A percentile compares a stretch with the other conserved stretches of the same genome.
Conservation (phyloP, 495 filamentous ascomycete species). For the Annulohypoxylon maeteangense region DNA sequence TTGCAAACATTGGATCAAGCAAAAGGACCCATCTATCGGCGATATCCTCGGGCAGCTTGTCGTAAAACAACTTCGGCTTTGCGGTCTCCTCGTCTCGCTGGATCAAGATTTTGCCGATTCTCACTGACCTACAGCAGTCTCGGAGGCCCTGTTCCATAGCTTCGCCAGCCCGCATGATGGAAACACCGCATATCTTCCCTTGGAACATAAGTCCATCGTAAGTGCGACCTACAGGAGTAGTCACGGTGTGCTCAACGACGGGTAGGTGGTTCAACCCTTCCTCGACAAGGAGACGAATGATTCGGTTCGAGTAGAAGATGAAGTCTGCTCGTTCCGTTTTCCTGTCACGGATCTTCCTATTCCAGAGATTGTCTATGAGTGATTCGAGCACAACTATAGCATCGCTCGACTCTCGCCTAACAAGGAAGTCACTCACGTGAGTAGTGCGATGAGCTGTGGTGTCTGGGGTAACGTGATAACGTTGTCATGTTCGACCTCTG, state of each 20-base stretch:
- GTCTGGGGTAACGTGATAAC: conserved; percentile 92
- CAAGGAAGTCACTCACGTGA: conserved; percentile 78
- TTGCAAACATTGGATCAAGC: conserved; percentile 99
- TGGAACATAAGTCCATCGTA: conserved; percentile 95
- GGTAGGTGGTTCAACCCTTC: conserved; percentile 97
- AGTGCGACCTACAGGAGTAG: conserved; percentile 87
- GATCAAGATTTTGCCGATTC: conserved; percentile 98
- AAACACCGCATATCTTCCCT: conserved; percentile 97
- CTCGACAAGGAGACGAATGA: conserved; percentile 97
- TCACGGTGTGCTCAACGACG: conserved; percentile 85
- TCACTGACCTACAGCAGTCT: conserved; percentile 94
- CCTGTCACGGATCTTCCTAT: conserved; percentile 93
- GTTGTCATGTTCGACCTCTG: conserved; percentile 81
- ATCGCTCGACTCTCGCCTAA: conserved; percentile 20
- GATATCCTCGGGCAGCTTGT: conserved; percentile 95
- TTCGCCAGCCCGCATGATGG: conserved; percentile 97
- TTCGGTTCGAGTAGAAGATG: conserved; percentile 99
- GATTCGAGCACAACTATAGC: conserved; percentile 22
- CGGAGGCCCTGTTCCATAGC: conserved; percentile 97
- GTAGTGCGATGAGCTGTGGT: conserved; percentile 92
- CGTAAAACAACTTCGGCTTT: conserved; percentile 92
- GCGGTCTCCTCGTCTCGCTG: conserved; percentile 96
- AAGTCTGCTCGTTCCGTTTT: conserved; percentile 92
- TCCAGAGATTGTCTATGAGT: conserved; percentile 19
- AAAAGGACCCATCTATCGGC: conserved; percentile 90